Percentiles rank a stretch among this genome's conserved stretches.
Conservation (phyloP, 1,139 yeast species). For the Suhomyces ambrosiae region DNA sequence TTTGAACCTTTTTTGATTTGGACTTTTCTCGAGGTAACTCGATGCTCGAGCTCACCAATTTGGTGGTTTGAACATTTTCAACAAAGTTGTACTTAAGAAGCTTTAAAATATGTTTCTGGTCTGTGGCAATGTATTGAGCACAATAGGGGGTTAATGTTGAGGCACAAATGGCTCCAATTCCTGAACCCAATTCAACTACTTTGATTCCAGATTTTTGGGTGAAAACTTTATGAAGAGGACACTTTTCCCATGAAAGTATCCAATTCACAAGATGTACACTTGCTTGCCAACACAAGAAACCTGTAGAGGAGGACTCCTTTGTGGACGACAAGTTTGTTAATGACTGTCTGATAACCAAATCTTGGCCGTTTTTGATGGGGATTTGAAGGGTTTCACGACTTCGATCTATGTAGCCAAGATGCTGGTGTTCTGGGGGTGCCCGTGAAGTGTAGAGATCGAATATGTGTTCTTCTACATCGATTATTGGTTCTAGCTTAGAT, state of each 20-base stretch:
- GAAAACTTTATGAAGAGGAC: conserved; percentile 26
- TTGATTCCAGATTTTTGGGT: conserved; percentile 17
- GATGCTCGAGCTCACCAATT: conserved; percentile 20
- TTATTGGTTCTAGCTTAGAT: conserved; percentile 22
- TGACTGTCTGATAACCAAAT: conserved; percentile 43
- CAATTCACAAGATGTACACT: conserved; percentile 57
- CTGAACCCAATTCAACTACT: conserved; percentile 68
- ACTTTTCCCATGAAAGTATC: conserved; percentile 33
- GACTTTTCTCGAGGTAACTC: conserved; percentile 2
- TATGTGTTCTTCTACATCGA: conserved; percentile 48
- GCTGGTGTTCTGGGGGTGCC: conserved; percentile 32
- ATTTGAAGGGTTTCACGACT: conserved; percentile 32
- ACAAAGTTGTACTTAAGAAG: conserved; percentile 49
- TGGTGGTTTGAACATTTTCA: conserved; percentile 30
- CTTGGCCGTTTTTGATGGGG: conserved; percentile 34
- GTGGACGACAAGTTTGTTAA: conserved; percentile 43
- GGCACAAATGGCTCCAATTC: conserved; percentile 61
- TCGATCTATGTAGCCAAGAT: conserved; percentile 54
- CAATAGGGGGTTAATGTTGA: conserved; percentile 43
- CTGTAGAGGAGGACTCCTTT: conserved; percentile 55
- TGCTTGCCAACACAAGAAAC: conserved; percentile 67
- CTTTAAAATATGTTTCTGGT: conserved; percentile 60
- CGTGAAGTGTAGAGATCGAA: conserved; percentile 47
- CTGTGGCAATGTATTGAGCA: conserved; percentile 55
- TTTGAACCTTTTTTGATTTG: conserved; percentile 5